Evolutionary conservation across 1,139 yeast species (phyloP).

Genomic region (Yamadazyma triangularis): DNA sequence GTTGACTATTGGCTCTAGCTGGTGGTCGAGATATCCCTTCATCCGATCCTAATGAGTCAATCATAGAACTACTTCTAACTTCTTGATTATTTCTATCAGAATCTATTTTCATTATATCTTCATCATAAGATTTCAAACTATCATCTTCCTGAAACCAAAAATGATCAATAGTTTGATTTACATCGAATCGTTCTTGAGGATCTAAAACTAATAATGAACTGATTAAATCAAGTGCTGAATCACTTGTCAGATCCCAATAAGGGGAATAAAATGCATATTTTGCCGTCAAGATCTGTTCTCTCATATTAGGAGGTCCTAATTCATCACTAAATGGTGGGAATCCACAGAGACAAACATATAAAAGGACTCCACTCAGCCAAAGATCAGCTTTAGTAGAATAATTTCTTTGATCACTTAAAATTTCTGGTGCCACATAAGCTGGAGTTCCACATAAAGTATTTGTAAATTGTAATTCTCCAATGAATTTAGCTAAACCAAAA

Average conservation of each 20-base stretch:
- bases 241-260: constrained; percentile 70
- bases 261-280: constrained; percentile 74
- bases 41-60: constrained; percentile 2
- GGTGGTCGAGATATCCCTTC: constrained; percentile 10
- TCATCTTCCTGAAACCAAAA: constrained; percentile 53
- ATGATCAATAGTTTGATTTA: constrained; percentile 49
- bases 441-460: constrained; percentile 82
- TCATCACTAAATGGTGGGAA: constrained; percentile 85
- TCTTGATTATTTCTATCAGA: constrained; percentile 1
- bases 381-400: constrained; percentile 71
- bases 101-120: no score
- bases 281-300: constrained; percentile 65
- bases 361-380: constrained; percentile 77
- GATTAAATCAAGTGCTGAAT: constrained; percentile 61
- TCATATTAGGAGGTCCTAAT: constrained; percentile 73
- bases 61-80: constrained; percentile 10
- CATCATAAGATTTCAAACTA: no score
- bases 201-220: constrained; percentile 57
- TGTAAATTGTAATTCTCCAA: constrained; percentile 72
- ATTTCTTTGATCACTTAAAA: constrained; percentile 46
- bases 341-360: constrained; percentile 76
- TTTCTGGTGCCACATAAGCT: constrained; percentile 82
- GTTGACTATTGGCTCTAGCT: constrained; percentile 26
- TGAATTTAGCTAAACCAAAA: constrained; percentile 74
- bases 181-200: constrained; percentile 49